A percentile compares a stretch with the other conserved stretches of the same genome.
phyloP scores from a whole-genome alignment of 495 filamentous ascomycete species.

The Neurospora sp. region DNA sequence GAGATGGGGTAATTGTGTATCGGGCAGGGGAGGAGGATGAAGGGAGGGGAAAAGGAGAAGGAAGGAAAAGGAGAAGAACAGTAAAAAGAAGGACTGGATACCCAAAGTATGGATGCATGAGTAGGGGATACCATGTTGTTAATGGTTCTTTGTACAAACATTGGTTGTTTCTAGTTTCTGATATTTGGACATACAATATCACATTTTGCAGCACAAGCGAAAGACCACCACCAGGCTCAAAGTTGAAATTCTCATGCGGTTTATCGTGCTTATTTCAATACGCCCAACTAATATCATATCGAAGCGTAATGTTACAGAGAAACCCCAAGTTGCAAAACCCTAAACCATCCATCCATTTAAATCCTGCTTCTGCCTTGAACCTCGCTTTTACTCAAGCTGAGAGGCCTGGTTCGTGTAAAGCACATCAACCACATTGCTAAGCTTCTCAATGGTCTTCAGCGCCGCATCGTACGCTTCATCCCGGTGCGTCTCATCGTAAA shows the following conservation, averaged over 20 bases:
- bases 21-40: no score
- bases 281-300: background rate
- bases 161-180: background rate
- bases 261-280: background rate
- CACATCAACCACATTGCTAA: slow-evolving; percentile 95
- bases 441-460: slow-evolving; percentile 88
- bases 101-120: background rate
- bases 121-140: background rate
- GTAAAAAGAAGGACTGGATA: background rate
- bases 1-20: no score
- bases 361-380: background rate
- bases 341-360: background rate
- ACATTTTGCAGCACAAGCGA: background rate
- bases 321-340: background rate
- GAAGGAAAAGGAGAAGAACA: background rate
- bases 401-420: slow-evolving; percentile 97
- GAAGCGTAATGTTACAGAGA: slow-evolving; percentile 4
- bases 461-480: slow-evolving; percentile 93
- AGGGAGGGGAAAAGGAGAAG: background rate
- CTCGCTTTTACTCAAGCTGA: slow-evolving; percentile 63
- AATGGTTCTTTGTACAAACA: background rate
- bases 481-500: slow-evolving; percentile 87
- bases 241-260: background rate
- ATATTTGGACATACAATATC: background rate
- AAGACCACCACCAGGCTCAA: background rate